These are phyloP conservation scores for Cornus suecica DNA, from an alignment of 148 eudicot genomes.

Conservation along the genomic window DNA sequence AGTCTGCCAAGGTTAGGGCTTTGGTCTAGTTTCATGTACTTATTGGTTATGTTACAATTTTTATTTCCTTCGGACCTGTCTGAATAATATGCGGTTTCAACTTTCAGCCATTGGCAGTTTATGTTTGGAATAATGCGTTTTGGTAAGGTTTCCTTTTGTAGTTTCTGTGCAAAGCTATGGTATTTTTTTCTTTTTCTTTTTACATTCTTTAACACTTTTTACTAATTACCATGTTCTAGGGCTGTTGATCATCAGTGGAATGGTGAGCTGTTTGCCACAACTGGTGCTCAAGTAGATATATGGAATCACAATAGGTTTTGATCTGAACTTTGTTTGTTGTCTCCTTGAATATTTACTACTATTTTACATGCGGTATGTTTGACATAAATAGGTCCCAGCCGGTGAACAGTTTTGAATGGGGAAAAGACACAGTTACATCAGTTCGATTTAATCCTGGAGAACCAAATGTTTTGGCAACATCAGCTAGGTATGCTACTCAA, in stretches of 20 bases:
- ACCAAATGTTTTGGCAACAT: slow-evolving; percentile 80
- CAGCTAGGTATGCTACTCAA: slow-evolving; percentile 59
- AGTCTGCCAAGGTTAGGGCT: slow-evolving; percentile 45
- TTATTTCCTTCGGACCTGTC: neutral
- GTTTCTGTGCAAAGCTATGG: neutral
- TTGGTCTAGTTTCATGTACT: neutral
- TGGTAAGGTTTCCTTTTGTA: slow-evolving; percentile 34
- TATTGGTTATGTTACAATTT: neutral
- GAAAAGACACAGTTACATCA: slow-evolving; percentile 74
- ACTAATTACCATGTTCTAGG: slow-evolving; percentile 29
- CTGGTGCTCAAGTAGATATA: slow-evolving; percentile 93
- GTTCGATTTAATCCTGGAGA: slow-evolving; percentile 96
- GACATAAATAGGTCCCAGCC: slow-evolving; percentile 77
- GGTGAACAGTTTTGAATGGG: slow-evolving; percentile 88
- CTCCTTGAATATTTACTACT: slow-evolving; percentile 1
- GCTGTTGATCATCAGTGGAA: slow-evolving; percentile 94
- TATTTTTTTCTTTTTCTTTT: neutral
- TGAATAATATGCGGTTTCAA: neutral
- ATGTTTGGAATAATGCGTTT: slow-evolving; percentile 73
- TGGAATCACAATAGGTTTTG: slow-evolving; percentile 93
- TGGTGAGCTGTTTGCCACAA: slow-evolving; percentile 88
- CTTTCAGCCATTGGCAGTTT: slow-evolving; percentile 72
- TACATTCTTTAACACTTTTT: neutral
- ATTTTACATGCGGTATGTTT: slow-evolving; percentile 7
- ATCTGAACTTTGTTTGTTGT: neutral